A percentile compares a stretch with the other conserved stretches of the same genome.
Evolutionary conservation across 1,284 basidiomycete genomes (phyloP).

Genomic region (Trichosporon inkin): DNA sequence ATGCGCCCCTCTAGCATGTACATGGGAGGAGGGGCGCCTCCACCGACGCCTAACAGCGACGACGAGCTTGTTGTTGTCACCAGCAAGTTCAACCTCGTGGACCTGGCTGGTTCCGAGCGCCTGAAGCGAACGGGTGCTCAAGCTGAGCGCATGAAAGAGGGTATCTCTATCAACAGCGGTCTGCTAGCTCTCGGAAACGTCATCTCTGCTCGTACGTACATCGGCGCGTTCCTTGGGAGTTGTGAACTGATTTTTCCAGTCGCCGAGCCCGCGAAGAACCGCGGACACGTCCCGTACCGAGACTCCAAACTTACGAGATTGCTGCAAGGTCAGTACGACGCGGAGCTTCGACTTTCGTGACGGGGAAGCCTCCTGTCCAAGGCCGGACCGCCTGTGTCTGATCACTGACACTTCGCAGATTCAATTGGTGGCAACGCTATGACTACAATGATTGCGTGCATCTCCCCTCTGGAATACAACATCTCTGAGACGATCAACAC

Average conservation of each 20-base stretch:
- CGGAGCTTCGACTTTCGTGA: no score
- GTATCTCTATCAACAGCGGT: constrained; percentile 95
- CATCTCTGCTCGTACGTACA: constrained; percentile 66
- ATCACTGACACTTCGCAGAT: constrained; percentile 52
- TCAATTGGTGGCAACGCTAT: constrained; percentile 97
- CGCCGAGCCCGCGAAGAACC: constrained; percentile 73
- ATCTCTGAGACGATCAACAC: constrained; percentile 92
- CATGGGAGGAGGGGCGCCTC: constrained; percentile 51
- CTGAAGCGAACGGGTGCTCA: constrained; percentile 87
- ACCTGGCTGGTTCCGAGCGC: constrained; percentile 94
- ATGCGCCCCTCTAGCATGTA: constrained; percentile 62
- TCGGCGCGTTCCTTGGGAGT: not conserved
- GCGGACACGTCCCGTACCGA: constrained; percentile 82
- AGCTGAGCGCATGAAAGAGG: constrained; percentile 94
- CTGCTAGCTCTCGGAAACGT: constrained; percentile 95
- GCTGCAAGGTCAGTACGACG: constrained; percentile 59
- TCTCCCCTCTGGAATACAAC: constrained; percentile 90
- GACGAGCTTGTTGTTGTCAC: constrained; percentile 79
- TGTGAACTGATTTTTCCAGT: constrained; percentile 51
- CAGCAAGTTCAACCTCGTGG: constrained; percentile 98
- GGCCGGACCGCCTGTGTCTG: not conserved
- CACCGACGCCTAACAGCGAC: constrained; percentile 52
- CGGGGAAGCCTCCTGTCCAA: not conserved
- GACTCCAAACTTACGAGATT: constrained; percentile 92
- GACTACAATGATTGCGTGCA: constrained; percentile 98